phyloP scores from a whole-genome alignment of 116 monocot species.

The Cymodocea nodosa region DNA sequence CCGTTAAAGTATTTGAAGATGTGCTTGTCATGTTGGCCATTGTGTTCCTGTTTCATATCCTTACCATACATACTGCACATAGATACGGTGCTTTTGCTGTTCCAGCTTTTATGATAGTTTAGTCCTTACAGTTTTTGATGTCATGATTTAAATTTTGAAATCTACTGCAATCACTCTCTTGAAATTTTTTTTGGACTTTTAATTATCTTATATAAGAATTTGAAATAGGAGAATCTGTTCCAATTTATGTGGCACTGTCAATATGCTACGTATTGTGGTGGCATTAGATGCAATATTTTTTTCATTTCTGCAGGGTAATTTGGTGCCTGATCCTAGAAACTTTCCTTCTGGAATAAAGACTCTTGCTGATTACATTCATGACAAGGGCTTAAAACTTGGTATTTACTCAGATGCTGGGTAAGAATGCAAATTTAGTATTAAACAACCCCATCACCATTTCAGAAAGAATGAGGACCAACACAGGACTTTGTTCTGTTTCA shows the following conservation, averaged over 20 bases:
- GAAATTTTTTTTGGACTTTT: too few relatives aligned
- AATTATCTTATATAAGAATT: too few relatives aligned
- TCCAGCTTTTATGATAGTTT: too few relatives aligned
- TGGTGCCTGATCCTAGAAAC: conserved; percentile 59
- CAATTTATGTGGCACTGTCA: background rate
- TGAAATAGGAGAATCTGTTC: background rate
- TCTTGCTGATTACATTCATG: conserved; percentile 81
- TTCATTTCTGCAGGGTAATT: conserved; percentile 43
- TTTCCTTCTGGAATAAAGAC: conserved; percentile 90
- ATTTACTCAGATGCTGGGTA: conserved; percentile 99
- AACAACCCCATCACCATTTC: background rate
- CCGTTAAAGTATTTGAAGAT: too few relatives aligned
- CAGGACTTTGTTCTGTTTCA: background rate
- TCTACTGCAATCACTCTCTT: too few relatives aligned
- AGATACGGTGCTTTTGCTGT: too few relatives aligned
- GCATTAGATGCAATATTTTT: background rate
- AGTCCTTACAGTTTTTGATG: too few relatives aligned
- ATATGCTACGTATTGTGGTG: background rate
- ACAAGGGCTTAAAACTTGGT: conserved; percentile 84
- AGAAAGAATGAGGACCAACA: background rate
- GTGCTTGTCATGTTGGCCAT: too few relatives aligned
- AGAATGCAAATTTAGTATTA: conserved; percentile 4
- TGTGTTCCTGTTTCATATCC: too few relatives aligned
- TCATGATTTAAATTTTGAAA: too few relatives aligned
- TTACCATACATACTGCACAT: too few relatives aligned